Evolutionary conservation across 2,329 filamentous ascomycete species (phyloP), one percentile per base, ranked within the genome.

Genomic region (Stagonosporopsis vannaccii): DNA sequence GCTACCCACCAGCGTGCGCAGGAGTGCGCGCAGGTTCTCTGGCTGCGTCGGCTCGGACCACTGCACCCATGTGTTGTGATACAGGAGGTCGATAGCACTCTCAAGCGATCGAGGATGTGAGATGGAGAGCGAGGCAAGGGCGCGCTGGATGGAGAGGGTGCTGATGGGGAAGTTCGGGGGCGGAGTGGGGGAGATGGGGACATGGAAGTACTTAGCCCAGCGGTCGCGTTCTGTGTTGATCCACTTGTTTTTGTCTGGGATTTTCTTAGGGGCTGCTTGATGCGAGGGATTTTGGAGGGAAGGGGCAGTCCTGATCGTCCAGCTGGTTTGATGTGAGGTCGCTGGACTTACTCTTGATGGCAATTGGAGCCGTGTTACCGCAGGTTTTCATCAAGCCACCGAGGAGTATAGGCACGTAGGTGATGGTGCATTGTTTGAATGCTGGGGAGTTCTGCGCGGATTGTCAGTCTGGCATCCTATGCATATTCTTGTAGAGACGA

Each of bases 341-440:
- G n/a, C n/a, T n/a, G n/a, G n/a, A 51, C 74, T 44, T 70, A 84
- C 83, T 87, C 58, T 83, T 86, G 68, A 88, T 81, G 2, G 74
- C 69, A 23, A 87, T 73, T 1, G 85, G 85, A 1, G 85, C 68
- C 2, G 65, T 79, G 64, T 86, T 87, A 25, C 77, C 79, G 67
- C 81, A 84, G 0, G 74, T 71, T 51, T 86, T 81, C 80, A 88
- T 85, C 48, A 88, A 70, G 0, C 85, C 85, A 4, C 84, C 84
- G 0, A 87, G 77, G 47, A 87, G 81, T 49, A 88, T 82, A 7
- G 86, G 86, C 8, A 85, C 71, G 65, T 85, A 87, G 12, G 75
- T 82, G 37, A 86, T 75, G 7, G 86, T 78, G 68, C 81, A 82
- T 65, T 79, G 71, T 51, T 80, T 77, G 72, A 88, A 87, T 6